Percentiles rank a stretch among this genome's conserved stretches.
Conservation (phyloP, 495 filamentous ascomycete species). For the Tuber brumale region DNA sequence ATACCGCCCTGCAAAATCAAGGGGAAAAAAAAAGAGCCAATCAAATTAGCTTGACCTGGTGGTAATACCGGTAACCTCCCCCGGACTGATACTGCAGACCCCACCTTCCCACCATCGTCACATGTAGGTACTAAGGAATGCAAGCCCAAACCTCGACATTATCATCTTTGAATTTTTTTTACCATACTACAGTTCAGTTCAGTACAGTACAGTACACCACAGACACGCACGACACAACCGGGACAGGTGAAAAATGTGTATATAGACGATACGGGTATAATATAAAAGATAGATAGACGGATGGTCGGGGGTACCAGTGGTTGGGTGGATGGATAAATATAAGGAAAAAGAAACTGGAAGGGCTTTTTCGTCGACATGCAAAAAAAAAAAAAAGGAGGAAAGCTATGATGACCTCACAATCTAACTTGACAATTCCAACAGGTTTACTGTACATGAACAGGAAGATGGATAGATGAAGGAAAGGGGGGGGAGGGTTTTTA, state of each 20-base stretch:
- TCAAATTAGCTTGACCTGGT: background rate
- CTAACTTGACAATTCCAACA: background rate
- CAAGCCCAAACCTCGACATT: background rate
- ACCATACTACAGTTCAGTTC: background rate
- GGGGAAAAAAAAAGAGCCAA: background rate
- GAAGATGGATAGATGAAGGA: background rate
- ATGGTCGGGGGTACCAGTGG: background rate
- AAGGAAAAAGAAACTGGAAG: background rate
- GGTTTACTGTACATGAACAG: background rate
- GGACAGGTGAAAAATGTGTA: constrained; percentile 9
- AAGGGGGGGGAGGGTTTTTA: background rate
- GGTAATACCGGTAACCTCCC: background rate
- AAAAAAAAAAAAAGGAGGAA: background rate
- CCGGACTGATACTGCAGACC: background rate
- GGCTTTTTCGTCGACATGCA: background rate
- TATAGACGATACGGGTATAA: constrained; percentile 22
- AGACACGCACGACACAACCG: background rate
- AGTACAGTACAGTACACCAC: background rate
- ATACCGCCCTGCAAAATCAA: background rate
- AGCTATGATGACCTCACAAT: background rate
- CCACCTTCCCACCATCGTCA: background rate
- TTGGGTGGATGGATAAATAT: background rate
- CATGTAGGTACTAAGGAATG: background rate
- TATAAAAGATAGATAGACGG: constrained; percentile 29
- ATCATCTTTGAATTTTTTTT: background rate